phyloP scores from a whole-genome alignment of 148 eudicot genomes.

The Camellia japonica region DNA sequence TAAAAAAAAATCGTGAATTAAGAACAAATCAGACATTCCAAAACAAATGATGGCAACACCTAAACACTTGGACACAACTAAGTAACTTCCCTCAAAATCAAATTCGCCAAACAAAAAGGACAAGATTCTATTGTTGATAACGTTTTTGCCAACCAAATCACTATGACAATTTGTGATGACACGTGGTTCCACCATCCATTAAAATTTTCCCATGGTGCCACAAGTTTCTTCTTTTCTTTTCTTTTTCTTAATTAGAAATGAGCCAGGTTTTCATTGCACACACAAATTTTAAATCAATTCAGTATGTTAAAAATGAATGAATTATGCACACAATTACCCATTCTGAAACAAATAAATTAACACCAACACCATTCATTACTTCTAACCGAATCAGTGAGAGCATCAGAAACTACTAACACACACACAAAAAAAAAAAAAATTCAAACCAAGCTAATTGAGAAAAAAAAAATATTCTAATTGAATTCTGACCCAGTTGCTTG shows the following conservation, averaged over 20 bases:
- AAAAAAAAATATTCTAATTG: too few relatives aligned
- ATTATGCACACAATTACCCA: neutral
- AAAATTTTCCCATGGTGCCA: neutral
- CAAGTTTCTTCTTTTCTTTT: neutral
- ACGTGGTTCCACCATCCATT: neutral
- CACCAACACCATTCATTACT: too few relatives aligned
- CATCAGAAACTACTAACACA: too few relatives aligned
- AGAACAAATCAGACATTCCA: too few relatives aligned
- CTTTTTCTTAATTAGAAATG: neutral
- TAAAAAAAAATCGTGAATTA: neutral
- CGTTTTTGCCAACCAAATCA: neutral
- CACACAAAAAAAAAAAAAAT: too few relatives aligned
- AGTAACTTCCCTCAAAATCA: neutral
- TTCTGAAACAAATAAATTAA: neutral
- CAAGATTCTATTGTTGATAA: neutral
- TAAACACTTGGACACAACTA: neutral
- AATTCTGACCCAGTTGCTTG: too few relatives aligned
- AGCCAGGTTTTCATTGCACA: neutral
- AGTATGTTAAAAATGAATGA: neutral
- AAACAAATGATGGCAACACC: conserved; percentile 2
- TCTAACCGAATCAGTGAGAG: too few relatives aligned
- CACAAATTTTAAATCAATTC: neutral
- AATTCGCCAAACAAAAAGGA: neutral
- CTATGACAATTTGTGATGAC: neutral
- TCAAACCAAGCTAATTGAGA: too few relatives aligned